Evolutionary conservation across 2,329 filamentous ascomycete genomes (phyloP), one percentile per base, ranked within the genome.

Genomic region (Alternaria viburni): DNA sequence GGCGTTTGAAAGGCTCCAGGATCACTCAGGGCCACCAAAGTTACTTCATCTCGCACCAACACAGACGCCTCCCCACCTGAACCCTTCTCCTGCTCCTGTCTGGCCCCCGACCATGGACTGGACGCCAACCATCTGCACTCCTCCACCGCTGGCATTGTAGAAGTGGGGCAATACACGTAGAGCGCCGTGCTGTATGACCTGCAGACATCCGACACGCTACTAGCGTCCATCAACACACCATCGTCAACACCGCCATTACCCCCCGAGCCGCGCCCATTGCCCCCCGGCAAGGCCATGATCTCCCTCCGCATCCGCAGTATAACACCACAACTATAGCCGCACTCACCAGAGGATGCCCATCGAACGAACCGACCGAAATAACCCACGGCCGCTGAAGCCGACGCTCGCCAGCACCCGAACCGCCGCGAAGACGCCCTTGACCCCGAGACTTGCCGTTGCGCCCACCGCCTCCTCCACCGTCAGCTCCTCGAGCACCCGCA

Each of bases 381-480:
- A 83, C 74, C 85, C 85, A 70, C 85, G 85, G 76, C 87, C 89
- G 44, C 85, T 91, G 74, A 90, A 90, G 82, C 91, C 92, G 57
- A 86, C 89, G 62, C 87, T 93, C 78, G 86, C 90, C 67, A 83
- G 88, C 49, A 87, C 86, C 70, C 89, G 86, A 60, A 81, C 82
- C 45, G 71, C 82, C 44, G 69, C 80, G 65, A 87, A 86, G 74
- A 77, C 83, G 19, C 87, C 88, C 49, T 75, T 90, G 64, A 88
- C 88, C 17, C 88, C 89, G 13, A 86, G 88, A 71, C 82, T 90
- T 13, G 86, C 85, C 52, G 81, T 80, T 58, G 74, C 74, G 17
- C 61, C 72, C 52, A 72, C 78, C 4, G 61, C 67, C 17, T 65
- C 68, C 11, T 57, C 68, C 21, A 68, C 72, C 19, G 73, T 68